Conservation (phyloP, 768 basidiomycete species). For the Auriscalpium microsporum region DNA sequence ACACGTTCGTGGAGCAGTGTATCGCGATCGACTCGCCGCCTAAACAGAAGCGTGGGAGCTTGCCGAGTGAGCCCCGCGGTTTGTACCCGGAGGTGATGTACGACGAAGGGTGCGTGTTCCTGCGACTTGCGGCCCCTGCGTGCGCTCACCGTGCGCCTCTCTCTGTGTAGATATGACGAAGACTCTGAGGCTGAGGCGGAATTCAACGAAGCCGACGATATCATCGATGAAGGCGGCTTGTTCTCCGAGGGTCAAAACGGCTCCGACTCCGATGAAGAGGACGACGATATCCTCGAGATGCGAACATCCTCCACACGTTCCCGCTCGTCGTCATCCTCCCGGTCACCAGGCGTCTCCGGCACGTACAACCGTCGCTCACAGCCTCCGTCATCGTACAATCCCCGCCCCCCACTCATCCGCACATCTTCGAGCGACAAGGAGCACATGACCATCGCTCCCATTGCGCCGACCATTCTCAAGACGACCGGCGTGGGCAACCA, state of each 20-base stretch:
- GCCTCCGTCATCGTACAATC: slow-evolving; percentile 14
- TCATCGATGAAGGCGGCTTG: slow-evolving; percentile 19
- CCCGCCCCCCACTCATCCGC: slow-evolving; percentile 23
- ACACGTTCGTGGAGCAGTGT: slow-evolving; percentile 95
- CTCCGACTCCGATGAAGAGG: slow-evolving; percentile 34
- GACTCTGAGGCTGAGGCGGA: slow-evolving; percentile 48
- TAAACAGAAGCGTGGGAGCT: slow-evolving; percentile 21
- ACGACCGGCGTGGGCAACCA: slow-evolving; percentile 48
- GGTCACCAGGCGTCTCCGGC: slow-evolving; percentile 13
- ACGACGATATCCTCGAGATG: slow-evolving; percentile 60
- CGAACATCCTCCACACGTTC: slow-evolving; percentile 32
- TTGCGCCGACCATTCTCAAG: slow-evolving; percentile 82
- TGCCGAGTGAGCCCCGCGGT: slow-evolving; percentile 3
- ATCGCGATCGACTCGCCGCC: slow-evolving; percentile 79
- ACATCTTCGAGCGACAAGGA: slow-evolving; percentile 31
- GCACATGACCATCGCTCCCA: slow-evolving; percentile 61
- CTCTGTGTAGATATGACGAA: slow-evolving; percentile 51
- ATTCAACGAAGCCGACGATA: slow-evolving; percentile 38
- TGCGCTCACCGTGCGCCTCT: slow-evolving; percentile 5
- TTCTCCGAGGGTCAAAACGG: slow-evolving; percentile 16
- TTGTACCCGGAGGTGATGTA: slow-evolving; percentile 25
- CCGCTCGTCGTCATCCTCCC: slow-evolving; percentile 33
- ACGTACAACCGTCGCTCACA: slow-evolving; percentile 14
- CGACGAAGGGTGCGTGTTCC: slow-evolving; percentile 54
- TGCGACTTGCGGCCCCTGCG: not conserved